Percentiles rank a stretch among this genome's conserved stretches.
Conservation (phyloP, 2,329 filamentous ascomycete genomes). For the Aphanocladium album region DNA sequence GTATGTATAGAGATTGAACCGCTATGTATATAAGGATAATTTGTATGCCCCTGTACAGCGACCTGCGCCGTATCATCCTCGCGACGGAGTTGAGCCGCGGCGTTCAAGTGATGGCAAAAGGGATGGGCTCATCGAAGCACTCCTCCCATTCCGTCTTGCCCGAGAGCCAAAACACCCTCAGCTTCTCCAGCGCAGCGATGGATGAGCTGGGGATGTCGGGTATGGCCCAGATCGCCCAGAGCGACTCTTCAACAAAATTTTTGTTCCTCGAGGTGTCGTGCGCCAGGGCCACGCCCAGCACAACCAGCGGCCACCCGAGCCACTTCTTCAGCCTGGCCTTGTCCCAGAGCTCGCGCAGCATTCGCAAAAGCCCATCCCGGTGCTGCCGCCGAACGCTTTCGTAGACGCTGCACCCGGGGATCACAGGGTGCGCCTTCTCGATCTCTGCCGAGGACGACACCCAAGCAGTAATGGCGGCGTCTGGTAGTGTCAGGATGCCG, state of each 20-base stretch:
- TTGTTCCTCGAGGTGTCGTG: not conserved
- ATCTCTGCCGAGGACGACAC: not conserved
- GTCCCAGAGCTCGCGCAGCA: not conserved
- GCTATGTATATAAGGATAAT: no score
- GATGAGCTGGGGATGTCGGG: not conserved
- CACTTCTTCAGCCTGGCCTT: not conserved
- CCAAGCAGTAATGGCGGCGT: not conserved
- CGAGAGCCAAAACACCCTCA: not conserved
- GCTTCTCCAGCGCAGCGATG: not conserved
- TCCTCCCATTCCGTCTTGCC: slow-evolving; percentile 3
- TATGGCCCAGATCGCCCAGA: not conserved
- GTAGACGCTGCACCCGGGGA: not conserved
- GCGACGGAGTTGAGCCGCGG: no score
- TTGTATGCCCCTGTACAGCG: no score
- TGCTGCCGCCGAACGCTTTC: not conserved
- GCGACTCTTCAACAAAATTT: not conserved
- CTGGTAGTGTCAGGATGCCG: not conserved
- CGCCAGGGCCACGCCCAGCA: not conserved
- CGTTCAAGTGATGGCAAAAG: not conserved
- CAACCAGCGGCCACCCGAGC: not conserved
- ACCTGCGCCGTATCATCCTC: no score
- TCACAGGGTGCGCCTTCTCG: not conserved
- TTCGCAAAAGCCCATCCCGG: not conserved
- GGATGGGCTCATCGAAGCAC: not conserved
- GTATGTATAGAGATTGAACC: no score